These are phyloP conservation scores for Davidsoniella virescens DNA, from an alignment of 2,329 filamentous ascomycete species.

Conservation along the genomic window DNA sequence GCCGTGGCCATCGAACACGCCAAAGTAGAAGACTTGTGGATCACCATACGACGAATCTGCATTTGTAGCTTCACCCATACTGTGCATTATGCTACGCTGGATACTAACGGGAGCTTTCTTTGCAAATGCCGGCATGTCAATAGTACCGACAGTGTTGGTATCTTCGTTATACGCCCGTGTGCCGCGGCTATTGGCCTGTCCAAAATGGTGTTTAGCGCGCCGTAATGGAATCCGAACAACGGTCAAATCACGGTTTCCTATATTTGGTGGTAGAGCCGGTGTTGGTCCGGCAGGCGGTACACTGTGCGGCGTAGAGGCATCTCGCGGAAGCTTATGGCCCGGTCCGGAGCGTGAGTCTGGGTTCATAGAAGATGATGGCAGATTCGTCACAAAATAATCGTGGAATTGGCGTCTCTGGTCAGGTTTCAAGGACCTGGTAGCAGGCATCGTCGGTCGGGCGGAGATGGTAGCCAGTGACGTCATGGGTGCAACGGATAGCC, in stretches of 20 bases:
- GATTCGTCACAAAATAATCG: constrained; percentile 92
- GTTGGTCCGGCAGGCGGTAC: constrained; percentile 37
- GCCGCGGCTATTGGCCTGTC: constrained; percentile 61
- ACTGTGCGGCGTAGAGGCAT: constrained; percentile 64
- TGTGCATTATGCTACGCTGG: constrained; percentile 21
- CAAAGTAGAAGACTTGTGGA: constrained; percentile 95
- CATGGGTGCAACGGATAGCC: constrained; percentile 3
- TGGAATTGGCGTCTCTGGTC: constrained; percentile 47
- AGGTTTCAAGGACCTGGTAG: neutral
- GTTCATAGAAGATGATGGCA: constrained; percentile 83
- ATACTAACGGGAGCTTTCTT: constrained; percentile 57
- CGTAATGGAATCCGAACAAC: constrained; percentile 88
- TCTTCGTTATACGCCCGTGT: constrained; percentile 86
- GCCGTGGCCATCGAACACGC: constrained; percentile 89
- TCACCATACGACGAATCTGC: constrained; percentile 71
- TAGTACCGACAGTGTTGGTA: constrained; percentile 81
- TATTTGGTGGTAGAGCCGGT: constrained; percentile 41
- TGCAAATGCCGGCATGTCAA: constrained; percentile 85
- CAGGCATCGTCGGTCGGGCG: neutral
- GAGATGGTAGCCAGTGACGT: constrained; percentile 4
- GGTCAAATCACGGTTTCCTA: constrained; percentile 59
- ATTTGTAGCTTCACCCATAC: constrained; percentile 42
- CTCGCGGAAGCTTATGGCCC: constrained; percentile 73
- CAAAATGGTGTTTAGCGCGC: constrained; percentile 92
- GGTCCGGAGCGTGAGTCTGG: constrained; percentile 62